Evolutionary conservation across 1,284 basidiomycete genomes (phyloP).

Genomic region (Uromyces viciae-fabae): DNA sequence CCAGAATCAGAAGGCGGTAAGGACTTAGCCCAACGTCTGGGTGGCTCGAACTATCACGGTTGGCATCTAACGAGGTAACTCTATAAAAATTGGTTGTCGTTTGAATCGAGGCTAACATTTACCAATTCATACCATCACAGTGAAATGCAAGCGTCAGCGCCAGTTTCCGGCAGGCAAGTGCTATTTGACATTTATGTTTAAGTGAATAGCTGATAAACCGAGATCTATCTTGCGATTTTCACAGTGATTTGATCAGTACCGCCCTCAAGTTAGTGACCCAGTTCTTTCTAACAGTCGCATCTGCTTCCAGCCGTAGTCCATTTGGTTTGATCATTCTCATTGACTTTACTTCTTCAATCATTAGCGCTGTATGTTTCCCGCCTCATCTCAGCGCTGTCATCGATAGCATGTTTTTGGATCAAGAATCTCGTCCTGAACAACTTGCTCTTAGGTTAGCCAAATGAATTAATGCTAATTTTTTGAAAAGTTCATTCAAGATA

Average conservation of each 20-base stretch:
- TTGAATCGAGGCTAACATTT: not conserved
- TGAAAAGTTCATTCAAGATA: not conserved
- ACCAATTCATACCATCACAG: not conserved
- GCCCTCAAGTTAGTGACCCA: not conserved
- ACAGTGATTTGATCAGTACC: not conserved
- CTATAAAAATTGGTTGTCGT: not conserved
- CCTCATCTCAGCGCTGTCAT: constrained; percentile 4
- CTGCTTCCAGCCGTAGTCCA: not conserved
- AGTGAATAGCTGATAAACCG: not conserved
- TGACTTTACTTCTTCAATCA: not conserved
- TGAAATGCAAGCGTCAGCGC: not conserved
- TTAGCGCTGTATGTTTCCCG: constrained; percentile 31
- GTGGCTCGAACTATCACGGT: constrained; percentile 2
- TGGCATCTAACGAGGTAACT: constrained; percentile 19
- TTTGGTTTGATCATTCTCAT: not conserved
- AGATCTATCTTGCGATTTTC: not conserved
- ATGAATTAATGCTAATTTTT: not conserved
- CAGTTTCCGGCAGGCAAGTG: not conserved
- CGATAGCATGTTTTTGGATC: constrained; percentile 33
- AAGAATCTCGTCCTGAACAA: constrained; percentile 24
- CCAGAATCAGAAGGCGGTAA: constrained; percentile 14
- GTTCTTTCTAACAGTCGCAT: not conserved
- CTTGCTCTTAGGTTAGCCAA: constrained; percentile 26
- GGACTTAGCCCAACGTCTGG: constrained; percentile 24
- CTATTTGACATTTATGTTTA: not conserved